Evolutionary conservation across 78 protist species (phyloP).

Genomic region (Dictyostelium purpureum): DNA sequence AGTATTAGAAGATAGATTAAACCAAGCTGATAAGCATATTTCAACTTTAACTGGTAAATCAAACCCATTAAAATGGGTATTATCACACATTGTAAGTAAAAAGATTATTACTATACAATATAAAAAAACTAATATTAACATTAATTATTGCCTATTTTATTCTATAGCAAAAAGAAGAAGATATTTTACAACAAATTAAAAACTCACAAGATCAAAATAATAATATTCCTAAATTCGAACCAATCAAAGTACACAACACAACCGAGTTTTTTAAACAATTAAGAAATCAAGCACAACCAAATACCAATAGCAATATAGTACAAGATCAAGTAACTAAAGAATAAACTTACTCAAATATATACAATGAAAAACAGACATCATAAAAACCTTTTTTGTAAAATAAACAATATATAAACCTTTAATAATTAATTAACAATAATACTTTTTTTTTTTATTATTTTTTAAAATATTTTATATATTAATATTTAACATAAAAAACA

Average conservation of each 20-base stretch:
- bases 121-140: too few relatives aligned
- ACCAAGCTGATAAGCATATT: slow-evolving; percentile 64
- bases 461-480: background rate
- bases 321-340: slow-evolving; percentile 5
- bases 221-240: slow-evolving; percentile 30
- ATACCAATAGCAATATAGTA: background rate
- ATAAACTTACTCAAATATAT: background rate
- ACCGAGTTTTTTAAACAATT: slow-evolving; percentile 55
- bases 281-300: slow-evolving; percentile 29
- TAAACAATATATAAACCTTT: background rate
- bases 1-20: slow-evolving; percentile 37
- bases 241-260: slow-evolving; percentile 54
- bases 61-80: slow-evolving; percentile 72
- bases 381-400: background rate
- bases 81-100: slow-evolving; percentile 49
- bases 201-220: background rate
- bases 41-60: slow-evolving; percentile 39
- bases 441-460: background rate
- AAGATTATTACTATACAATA: too few relatives aligned
- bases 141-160: background rate
- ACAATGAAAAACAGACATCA: background rate
- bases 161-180: slow-evolving; percentile 68
- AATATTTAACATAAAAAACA: background rate
- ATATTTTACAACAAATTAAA: slow-evolving; percentile 53
- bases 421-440: background rate